These are phyloP conservation scores for Thalassiosira hispida DNA, from an alignment of 352 stramenopile species.

Conservation along the genomic window DNA sequence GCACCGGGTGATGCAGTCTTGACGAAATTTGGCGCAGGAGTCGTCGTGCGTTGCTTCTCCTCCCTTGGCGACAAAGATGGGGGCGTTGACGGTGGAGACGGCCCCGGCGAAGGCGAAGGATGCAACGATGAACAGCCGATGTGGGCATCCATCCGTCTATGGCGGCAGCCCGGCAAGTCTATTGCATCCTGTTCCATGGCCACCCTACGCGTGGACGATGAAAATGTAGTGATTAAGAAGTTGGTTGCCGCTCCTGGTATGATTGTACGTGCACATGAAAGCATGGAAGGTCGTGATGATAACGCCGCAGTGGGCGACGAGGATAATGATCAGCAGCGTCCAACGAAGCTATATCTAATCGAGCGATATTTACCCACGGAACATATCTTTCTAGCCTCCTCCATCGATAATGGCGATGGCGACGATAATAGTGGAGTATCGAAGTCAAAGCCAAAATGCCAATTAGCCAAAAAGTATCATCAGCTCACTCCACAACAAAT, in stretches of 20 bases:
- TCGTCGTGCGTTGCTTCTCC: constrained; percentile 44
- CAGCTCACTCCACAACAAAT: constrained; percentile 46
- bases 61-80: not conserved
- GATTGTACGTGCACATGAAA: constrained; percentile 24
- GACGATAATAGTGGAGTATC: not conserved
- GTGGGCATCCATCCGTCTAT: constrained; percentile 58
- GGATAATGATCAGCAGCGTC: not conserved
- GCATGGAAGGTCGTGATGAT: not conserved
- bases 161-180: constrained; percentile 70
- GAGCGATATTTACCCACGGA: constrained; percentile 16
- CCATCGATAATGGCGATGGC: constrained; percentile 1
- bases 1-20: constrained; percentile 67
- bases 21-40: constrained; percentile 70
- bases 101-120: constrained; percentile 2
- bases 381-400: constrained; percentile 33
- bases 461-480: constrained; percentile 19
- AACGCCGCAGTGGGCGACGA: not conserved
- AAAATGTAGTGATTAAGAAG: constrained; percentile 44
- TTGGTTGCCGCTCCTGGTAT: constrained; percentile 75
- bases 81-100: constrained; percentile 6
- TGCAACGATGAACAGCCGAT: constrained; percentile 6
- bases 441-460: not conserved
- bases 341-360: constrained; percentile 23
- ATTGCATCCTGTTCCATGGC: constrained; percentile 60
- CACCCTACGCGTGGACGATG: constrained; percentile 12